phyloP scores from a whole-genome alignment of 805 yeast genomes.

The Suhomyces sp. region DNA sequence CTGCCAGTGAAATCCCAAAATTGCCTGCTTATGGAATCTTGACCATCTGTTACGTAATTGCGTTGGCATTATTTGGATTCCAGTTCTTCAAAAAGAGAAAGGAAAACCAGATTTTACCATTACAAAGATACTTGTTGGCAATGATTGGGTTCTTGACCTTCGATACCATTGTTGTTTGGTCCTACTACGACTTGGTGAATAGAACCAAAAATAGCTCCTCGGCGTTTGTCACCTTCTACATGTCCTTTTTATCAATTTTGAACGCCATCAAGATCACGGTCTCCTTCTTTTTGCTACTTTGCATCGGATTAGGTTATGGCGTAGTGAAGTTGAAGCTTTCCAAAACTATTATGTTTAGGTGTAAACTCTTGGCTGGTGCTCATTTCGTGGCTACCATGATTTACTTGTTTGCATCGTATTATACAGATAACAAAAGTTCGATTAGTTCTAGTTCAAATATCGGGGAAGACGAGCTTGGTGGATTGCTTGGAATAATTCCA shows the following conservation, averaged over 20 bases:
- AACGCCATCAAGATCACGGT: slow-evolving; percentile 78
- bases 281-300: slow-evolving; percentile 80
- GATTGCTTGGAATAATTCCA: slow-evolving; percentile 49
- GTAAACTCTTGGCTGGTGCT: slow-evolving; percentile 40
- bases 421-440: slow-evolving; percentile 23
- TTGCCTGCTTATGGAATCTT: slow-evolving; percentile 83
- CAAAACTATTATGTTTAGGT: slow-evolving; percentile 63
- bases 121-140: slow-evolving; percentile 86
- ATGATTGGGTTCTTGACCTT: slow-evolving; percentile 77
- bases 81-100: slow-evolving; percentile 77
- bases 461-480: slow-evolving; percentile 51
- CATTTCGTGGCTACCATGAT: slow-evolving; percentile 36
- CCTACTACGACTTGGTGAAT: slow-evolving; percentile 83
- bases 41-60: slow-evolving; percentile 78
- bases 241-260: slow-evolving; percentile 73
- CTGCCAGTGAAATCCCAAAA: slow-evolving; percentile 90
- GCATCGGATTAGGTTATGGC: slow-evolving; percentile 91
- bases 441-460: slow-evolving; percentile 32
- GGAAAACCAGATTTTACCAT: slow-evolving; percentile 74
- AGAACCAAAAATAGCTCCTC: slow-evolving; percentile 44
- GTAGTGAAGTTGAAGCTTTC: slow-evolving; percentile 86
- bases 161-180: slow-evolving; percentile 88
- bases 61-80: slow-evolving; percentile 79
- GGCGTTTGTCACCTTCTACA: slow-evolving; percentile 64
- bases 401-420: slow-evolving; percentile 36